phyloP scores from a whole-genome alignment of 306 rosid species.

The Lupinus albus region DNA sequence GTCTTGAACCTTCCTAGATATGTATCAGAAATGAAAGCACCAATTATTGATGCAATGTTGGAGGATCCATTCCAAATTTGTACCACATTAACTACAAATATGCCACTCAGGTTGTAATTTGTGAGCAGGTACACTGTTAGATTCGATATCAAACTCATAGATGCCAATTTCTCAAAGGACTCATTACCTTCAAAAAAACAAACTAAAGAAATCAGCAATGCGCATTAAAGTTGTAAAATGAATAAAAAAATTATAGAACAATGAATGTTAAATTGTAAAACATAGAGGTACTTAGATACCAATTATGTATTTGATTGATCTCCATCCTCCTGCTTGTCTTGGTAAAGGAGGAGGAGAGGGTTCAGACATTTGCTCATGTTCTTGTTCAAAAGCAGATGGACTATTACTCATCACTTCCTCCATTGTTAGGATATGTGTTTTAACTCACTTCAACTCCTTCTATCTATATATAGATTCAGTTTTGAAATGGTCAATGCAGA shows the following conservation, averaged over 20 bases:
- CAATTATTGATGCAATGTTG: conserved; percentile 62
- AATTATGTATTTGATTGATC: conserved; percentile 40
- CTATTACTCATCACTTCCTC: conserved; percentile 35
- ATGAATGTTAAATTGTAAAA: background rate
- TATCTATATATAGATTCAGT: background rate
- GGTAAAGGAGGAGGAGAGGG: background rate
- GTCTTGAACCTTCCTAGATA: conserved; percentile 73
- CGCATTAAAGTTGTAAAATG: background rate
- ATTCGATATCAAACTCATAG: conserved; percentile 81
- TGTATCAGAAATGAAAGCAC: conserved; percentile 79
- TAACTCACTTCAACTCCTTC: conserved; percentile 5
- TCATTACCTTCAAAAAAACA: conserved; percentile 57
- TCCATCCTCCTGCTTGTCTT: conserved; percentile 40
- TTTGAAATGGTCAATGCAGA: no score
- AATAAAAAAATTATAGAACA: background rate
- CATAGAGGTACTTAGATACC: background rate
- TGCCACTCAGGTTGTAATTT: conserved; percentile 58
- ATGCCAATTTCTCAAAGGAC: conserved; percentile 86
- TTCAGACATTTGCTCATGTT: conserved; percentile 6
- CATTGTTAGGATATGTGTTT: conserved; percentile 12
- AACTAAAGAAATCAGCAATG: background rate
- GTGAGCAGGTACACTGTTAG: conserved; percentile 57
- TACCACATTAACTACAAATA: conserved; percentile 61
- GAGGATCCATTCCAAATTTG: conserved; percentile 78
- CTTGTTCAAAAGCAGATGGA: background rate